Evolutionary conservation across 768 basidiomycete species (phyloP).

Genomic region (Mycena vitilis): DNA sequence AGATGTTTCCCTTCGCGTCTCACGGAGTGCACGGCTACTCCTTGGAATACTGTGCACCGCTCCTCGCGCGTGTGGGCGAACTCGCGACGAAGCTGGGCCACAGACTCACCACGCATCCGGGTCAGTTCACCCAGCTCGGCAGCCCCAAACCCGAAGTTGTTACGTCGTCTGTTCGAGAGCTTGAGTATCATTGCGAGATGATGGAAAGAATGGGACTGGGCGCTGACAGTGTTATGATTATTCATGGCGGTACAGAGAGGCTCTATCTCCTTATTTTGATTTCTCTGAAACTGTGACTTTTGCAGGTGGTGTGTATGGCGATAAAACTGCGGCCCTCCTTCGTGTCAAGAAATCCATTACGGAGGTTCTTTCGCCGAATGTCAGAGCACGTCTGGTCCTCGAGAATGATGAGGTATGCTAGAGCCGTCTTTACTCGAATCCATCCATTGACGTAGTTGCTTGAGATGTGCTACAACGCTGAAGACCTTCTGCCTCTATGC

Average conservation of each 20-base stretch:
- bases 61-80: constrained; percentile 68
- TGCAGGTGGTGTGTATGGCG: constrained; percentile 79
- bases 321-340: constrained; percentile 76
- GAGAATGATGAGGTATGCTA: constrained; percentile 90
- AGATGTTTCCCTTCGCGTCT: constrained; percentile 94
- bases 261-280: no score
- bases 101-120: constrained; percentile 88
- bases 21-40: constrained; percentile 86
- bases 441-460: neutral
- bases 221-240: constrained; percentile 88
- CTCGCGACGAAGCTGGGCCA: constrained; percentile 80
- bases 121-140: constrained; percentile 87
- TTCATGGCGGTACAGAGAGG: constrained; percentile 63
- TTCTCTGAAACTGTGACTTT: no score
- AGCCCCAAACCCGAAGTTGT: constrained; percentile 83
- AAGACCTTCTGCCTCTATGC: constrained; percentile 89
- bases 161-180: constrained; percentile 79
- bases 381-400: constrained; percentile 82
- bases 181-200: constrained; percentile 90
- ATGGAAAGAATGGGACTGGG: constrained; percentile 86
- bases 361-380: constrained; percentile 66
- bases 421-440: neutral
- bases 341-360: constrained; percentile 80
- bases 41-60: constrained; percentile 74
- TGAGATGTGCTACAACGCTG: constrained; percentile 86